A percentile compares a stretch with the other conserved stretches of the same genome.
phyloP scores from a whole-genome alignment of 2,329 filamentous ascomycete genomes.

The Monosporascus sp. region DNA sequence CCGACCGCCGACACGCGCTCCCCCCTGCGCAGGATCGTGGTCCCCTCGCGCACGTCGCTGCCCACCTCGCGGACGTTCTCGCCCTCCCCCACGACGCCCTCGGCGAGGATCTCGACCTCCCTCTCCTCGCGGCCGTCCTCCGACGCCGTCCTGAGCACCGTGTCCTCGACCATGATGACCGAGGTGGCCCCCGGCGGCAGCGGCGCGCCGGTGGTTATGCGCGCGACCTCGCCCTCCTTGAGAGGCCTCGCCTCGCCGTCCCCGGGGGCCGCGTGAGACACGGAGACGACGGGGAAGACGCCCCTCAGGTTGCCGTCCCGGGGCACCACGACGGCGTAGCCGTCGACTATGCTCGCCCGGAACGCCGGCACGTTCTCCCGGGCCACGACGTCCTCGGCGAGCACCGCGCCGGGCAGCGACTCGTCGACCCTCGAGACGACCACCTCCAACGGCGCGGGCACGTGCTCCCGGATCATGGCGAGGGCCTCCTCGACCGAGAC shows the following conservation, averaged over 20 bases:
- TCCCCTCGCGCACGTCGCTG: constrained; percentile 71
- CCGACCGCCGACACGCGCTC: constrained; percentile 81
- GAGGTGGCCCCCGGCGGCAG: constrained; percentile 83
- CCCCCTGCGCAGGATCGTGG: constrained; percentile 67
- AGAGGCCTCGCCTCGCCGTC: constrained; percentile 53
- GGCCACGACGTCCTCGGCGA: constrained; percentile 79
- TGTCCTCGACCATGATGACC: constrained; percentile 97
- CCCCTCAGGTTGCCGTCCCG: constrained; percentile 64
- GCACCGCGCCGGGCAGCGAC: constrained; percentile 66
- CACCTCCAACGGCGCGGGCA: constrained; percentile 53
- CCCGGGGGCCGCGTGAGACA: constrained; percentile 79
- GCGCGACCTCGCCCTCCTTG: constrained; percentile 69
- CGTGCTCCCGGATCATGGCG: constrained; percentile 64
- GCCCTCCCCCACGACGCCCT: constrained; percentile 61
- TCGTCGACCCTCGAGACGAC: constrained; percentile 57
- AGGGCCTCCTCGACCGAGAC: constrained; percentile 79
- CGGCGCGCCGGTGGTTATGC: constrained; percentile 93
- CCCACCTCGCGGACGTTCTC: constrained; percentile 92
- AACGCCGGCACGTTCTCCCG: constrained; percentile 86
- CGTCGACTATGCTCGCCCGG: constrained; percentile 92
- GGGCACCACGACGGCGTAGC: constrained; percentile 77
- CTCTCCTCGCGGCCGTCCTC: constrained; percentile 80
- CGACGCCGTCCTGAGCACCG: constrained; percentile 67
- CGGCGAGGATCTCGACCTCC: constrained; percentile 79
- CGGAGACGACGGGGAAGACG: constrained; percentile 75